These are phyloP conservation scores for Citropsis articulata DNA, from an alignment of 345 rosid species.

Conservation along the genomic window DNA sequence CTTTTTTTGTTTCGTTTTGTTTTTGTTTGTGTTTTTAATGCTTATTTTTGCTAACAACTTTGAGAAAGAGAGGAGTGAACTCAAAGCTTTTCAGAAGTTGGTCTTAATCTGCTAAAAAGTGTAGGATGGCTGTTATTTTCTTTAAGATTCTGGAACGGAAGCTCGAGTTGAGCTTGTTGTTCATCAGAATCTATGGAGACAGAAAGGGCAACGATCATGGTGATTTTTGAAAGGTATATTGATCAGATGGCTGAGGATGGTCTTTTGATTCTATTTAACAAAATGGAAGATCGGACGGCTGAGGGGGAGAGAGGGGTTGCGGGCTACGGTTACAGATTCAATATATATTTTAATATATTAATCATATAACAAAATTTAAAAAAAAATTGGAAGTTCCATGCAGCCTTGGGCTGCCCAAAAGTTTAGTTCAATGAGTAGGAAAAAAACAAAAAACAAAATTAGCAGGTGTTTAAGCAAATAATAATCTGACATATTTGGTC, in stretches of 20 bases:
- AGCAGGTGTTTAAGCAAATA: background rate
- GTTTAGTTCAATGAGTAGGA: background rate
- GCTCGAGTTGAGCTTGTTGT: constrained; percentile 12
- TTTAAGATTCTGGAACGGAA: constrained; percentile 8
- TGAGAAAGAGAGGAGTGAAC: constrained; percentile 25
- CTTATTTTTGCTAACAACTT: constrained; percentile 30
- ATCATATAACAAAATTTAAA: background rate
- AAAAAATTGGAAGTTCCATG: background rate
- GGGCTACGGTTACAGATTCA: background rate
- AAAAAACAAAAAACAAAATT: background rate
- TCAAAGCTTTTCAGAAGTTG: constrained; percentile 33
- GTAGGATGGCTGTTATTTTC: background rate
- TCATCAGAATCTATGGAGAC: background rate
- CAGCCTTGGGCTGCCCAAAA: background rate
- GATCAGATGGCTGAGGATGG: constrained; percentile 10
- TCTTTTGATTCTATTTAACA: too few relatives aligned
- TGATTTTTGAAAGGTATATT: background rate
- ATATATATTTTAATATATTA: background rate
- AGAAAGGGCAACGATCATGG: background rate
- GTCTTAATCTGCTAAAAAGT: constrained; percentile 19
- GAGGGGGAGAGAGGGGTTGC: background rate
- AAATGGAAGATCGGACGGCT: background rate
- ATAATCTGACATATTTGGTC: background rate
- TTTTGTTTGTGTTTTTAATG: too few relatives aligned
- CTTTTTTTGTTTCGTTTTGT: background rate